Evolutionary conservation across 225 moss, liverwort and hornwort species (phyloP).

Genomic region (Pseudisothecium myosuroides): DNA sequence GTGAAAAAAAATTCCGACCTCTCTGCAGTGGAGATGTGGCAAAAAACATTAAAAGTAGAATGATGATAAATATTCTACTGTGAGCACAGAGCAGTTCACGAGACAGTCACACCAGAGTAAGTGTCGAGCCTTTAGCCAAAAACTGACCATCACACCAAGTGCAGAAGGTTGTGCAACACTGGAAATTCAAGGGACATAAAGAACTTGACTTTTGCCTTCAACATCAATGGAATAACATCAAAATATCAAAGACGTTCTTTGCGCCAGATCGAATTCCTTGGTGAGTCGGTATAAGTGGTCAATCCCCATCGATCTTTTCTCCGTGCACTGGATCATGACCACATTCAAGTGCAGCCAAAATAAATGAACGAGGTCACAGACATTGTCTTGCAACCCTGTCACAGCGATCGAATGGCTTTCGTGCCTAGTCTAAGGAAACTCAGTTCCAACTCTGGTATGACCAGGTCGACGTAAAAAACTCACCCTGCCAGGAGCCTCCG

Average conservation of each 20-base stretch:
- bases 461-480: neutral
- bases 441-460: neutral
- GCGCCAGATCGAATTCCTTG: conserved; percentile 8
- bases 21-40: neutral
- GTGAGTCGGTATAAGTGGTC: neutral
- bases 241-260: conserved; percentile 7
- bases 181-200: neutral
- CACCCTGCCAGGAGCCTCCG: neutral
- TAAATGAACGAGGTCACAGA: conserved; percentile 8
- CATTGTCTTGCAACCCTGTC: conserved; percentile 30
- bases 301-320: neutral
- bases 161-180: neutral
- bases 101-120: neutral
- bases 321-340: neutral
- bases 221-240: conserved; percentile 6
- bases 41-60: neutral
- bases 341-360: conserved; percentile 2
- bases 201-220: neutral
- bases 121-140: neutral
- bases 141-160: neutral
- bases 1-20: neutral
- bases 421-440: neutral
- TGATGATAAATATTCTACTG: too few species aligned
- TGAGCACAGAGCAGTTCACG: neutral
- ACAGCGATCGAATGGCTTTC: neutral